phyloP scores from a whole-genome alignment of 257 asterid genomes.

The Jacaranda copaia region DNA sequence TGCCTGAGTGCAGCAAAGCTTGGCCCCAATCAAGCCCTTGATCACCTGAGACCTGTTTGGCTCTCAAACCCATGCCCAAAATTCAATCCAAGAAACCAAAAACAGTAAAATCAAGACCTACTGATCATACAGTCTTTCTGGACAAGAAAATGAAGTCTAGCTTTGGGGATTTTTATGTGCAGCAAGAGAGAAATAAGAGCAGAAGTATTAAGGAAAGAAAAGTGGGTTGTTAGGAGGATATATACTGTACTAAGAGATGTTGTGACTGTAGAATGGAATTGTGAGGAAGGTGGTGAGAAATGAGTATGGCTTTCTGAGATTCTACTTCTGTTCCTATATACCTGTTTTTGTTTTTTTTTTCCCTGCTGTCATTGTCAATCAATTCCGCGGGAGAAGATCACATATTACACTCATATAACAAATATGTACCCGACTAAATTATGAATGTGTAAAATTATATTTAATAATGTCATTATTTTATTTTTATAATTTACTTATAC shows the following conservation, averaged over 20 bases:
- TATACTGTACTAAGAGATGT: background rate
- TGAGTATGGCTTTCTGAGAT: conserved; percentile 37
- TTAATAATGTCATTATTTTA: no score
- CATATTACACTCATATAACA: no score
- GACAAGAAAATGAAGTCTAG: background rate
- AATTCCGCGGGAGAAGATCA: conserved; percentile 15
- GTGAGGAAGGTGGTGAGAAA: conserved; percentile 45
- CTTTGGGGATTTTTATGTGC: conserved; percentile 13
- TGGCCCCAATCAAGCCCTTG: conserved; percentile 30
- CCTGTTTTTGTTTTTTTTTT: background rate
- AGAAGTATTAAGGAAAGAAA: no score
- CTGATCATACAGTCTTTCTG: background rate
- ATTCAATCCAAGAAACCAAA: background rate
- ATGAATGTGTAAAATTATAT: no score
- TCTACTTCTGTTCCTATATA: conserved; percentile 14
- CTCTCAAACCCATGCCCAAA: conserved; percentile 45
- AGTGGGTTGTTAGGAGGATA: no score
- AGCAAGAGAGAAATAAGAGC: conserved; percentile 20
- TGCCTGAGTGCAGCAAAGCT: conserved; percentile 27
- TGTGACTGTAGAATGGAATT: conserved; percentile 29
- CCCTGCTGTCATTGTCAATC: conserved; percentile 9
- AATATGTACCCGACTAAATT: no score
- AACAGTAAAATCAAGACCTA: background rate
- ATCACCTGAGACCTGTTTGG: conserved; percentile 36
- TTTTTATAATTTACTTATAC: no score